These are phyloP conservation scores for Starmerella asiatica DNA, from an alignment of 805 yeast species.

Conservation along the genomic window DNA sequence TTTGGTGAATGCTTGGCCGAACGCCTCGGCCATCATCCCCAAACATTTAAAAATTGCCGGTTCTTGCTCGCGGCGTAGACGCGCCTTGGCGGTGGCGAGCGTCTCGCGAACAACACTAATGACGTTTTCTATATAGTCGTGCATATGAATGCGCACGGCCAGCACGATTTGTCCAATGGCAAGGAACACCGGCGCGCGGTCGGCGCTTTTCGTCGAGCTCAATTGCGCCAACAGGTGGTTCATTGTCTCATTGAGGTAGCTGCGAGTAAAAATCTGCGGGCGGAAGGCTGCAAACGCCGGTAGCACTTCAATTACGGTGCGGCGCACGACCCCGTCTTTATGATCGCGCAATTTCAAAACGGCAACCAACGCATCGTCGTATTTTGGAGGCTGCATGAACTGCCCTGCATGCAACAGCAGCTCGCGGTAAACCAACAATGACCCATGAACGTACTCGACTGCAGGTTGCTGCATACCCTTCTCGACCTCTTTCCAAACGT, in stretches of 20 bases:
- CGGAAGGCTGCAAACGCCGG: slow-evolving; percentile 75
- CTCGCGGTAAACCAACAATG: slow-evolving; percentile 69
- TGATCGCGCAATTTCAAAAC: slow-evolving; percentile 63
- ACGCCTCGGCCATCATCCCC: slow-evolving; percentile 72
- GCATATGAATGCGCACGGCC: slow-evolving; percentile 67
- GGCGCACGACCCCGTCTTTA: slow-evolving; percentile 59
- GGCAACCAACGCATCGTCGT: slow-evolving; percentile 64
- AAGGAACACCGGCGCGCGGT: slow-evolving; percentile 58
- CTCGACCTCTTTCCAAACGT: slow-evolving; percentile 55
- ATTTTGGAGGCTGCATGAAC: slow-evolving; percentile 48
- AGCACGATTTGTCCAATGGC: slow-evolving; percentile 76
- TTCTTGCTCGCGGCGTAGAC: slow-evolving; percentile 56
- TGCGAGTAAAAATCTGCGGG: slow-evolving; percentile 59
- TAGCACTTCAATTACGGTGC: slow-evolving; percentile 69
- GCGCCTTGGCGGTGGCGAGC: slow-evolving; percentile 40
- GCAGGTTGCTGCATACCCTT: slow-evolving; percentile 38
- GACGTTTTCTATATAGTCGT: slow-evolving; percentile 79
- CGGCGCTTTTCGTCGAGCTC: slow-evolving; percentile 48
- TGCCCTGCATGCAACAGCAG: slow-evolving; percentile 58
- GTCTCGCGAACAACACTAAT: slow-evolving; percentile 73
- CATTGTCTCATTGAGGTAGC: slow-evolving; percentile 67
- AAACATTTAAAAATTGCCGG: slow-evolving; percentile 81
- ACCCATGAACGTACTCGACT: slow-evolving; percentile 73
- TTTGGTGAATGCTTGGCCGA: slow-evolving; percentile 87
- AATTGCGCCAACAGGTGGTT: slow-evolving; percentile 65